Evolutionary conservation across 75 land plant genomes (phyloP).

Genomic region (Pseudotsuga menziesii): DNA sequence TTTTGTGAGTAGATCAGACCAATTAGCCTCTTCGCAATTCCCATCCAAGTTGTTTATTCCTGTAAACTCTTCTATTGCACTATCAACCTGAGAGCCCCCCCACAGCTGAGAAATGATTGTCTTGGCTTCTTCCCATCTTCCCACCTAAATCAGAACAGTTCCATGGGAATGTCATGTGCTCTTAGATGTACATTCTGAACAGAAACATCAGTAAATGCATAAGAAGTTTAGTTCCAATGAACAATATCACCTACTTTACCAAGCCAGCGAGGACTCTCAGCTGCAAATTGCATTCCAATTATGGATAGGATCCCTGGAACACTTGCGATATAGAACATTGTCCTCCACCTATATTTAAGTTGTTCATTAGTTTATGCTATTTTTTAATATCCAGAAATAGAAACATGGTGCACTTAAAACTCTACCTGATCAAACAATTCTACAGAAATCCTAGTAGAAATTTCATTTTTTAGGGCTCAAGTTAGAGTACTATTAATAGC

Average conservation of each 20-base stretch:
- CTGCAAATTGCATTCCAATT: conserved; percentile 85
- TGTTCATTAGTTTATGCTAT: background rate
- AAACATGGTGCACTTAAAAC: background rate
- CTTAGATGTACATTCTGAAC: background rate
- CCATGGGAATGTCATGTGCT: background rate
- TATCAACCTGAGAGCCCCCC: conserved; percentile 62
- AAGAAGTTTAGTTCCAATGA: background rate
- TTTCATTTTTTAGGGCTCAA: background rate
- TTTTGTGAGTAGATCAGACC: conserved; percentile 58
- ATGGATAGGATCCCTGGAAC: conserved; percentile 59
- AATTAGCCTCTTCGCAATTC: conserved; percentile 33
- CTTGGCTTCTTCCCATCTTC: conserved; percentile 63
- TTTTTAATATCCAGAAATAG: conserved; percentile 5
- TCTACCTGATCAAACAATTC: background rate
- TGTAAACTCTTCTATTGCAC: conserved; percentile 62
- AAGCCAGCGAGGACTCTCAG: conserved; percentile 94
- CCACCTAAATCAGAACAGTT: conserved; percentile 34
- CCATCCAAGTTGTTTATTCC: conserved; percentile 36
- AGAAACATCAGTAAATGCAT: background rate
- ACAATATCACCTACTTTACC: conserved; percentile 50
- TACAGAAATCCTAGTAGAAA: background rate
- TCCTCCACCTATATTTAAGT: conserved; percentile 72
- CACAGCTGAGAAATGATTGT: conserved; percentile 54
- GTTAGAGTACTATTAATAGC: background rate
- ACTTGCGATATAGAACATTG: conserved; percentile 67